A percentile compares a stretch with the other conserved stretches of the same genome.
Conservation (phyloP, 106 monocot species). For the Vanilla planifolia region DNA sequence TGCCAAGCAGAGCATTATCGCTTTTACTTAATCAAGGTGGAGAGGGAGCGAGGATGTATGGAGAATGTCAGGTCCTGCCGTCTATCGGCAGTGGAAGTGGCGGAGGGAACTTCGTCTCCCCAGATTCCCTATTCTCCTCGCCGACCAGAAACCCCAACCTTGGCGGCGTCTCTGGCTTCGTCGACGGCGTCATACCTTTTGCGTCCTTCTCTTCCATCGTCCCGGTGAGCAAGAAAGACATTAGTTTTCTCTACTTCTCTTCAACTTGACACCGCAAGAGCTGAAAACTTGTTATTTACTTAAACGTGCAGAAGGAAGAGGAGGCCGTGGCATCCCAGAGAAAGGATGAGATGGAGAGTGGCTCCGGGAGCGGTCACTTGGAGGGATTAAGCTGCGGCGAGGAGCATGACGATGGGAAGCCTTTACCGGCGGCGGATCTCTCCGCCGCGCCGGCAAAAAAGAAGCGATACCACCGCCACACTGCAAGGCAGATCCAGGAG, state of each 20-base stretch:
- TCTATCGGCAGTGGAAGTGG: constrained; percentile 22
- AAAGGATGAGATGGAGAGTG: constrained; percentile 78
- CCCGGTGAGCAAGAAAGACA: constrained; percentile 32
- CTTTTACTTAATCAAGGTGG: no score
- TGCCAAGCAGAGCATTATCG: no score
- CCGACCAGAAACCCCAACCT: constrained; percentile 41
- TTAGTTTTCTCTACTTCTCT: neutral
- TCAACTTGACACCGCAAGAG: neutral
- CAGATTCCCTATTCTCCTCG: constrained; percentile 57
- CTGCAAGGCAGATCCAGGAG: constrained; percentile 65
- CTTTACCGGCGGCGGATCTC: constrained; percentile 10
- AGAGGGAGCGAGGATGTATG: neutral
- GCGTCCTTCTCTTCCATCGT: constrained; percentile 48
- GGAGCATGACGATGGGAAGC: constrained; percentile 42
- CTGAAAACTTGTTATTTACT: neutral
- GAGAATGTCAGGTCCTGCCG: constrained; percentile 32
- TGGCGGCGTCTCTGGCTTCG: constrained; percentile 48
- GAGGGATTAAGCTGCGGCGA: constrained; percentile 67
- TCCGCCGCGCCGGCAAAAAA: constrained; percentile 36
- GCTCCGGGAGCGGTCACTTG: constrained; percentile 78
- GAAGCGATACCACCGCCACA: constrained; percentile 88
- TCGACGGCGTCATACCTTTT: constrained; percentile 37
- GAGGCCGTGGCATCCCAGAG: constrained; percentile 21
- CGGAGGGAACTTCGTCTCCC: constrained; percentile 19
- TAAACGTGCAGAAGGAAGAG: constrained; percentile 68